Evolutionary conservation across 495 filamentous ascomycete species (phyloP).

Genomic region (Chaetomium fimeti): DNA sequence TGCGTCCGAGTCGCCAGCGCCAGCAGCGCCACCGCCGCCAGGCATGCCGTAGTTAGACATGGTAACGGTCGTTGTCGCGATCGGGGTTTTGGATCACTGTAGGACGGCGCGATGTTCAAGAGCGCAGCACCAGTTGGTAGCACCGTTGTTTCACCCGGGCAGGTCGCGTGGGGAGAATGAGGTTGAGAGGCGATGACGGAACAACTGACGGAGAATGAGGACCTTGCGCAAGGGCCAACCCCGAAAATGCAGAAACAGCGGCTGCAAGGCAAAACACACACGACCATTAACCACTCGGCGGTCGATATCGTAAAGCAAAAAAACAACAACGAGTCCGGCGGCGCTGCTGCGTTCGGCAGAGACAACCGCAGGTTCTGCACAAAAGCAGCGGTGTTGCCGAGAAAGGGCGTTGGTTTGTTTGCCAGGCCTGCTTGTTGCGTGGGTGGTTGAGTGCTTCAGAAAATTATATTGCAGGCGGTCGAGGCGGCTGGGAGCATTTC

Average conservation of each 20-base stretch:
- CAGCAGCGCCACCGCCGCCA: slow-evolving; percentile 28
- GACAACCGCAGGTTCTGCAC: slow-evolving; percentile 6
- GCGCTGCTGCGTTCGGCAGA: slow-evolving; percentile 11
- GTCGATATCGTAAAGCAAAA: neutral
- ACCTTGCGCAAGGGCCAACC: neutral
- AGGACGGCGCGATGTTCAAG: neutral
- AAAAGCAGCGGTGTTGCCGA: slow-evolving; percentile 5
- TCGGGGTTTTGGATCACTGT: neutral
- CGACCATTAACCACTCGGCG: neutral
- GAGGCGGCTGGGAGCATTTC: slow-evolving; percentile 18
- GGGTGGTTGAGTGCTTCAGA: neutral
- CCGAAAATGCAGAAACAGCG: neutral
- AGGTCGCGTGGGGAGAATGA: neutral
- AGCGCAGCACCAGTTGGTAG: neutral
- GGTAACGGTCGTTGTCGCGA: slow-evolving; percentile 13
- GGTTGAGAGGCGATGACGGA: slow-evolving; percentile 15
- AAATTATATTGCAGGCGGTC: slow-evolving; percentile 14
- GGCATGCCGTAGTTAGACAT: slow-evolving; percentile 50
- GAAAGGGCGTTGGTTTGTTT: neutral
- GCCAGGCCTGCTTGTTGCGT: neutral
- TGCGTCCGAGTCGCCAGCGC: slow-evolving; percentile 29
- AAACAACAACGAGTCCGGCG: neutral
- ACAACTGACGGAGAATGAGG: slow-evolving; percentile 13
- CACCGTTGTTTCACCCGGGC: neutral
- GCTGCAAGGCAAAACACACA: neutral